A percentile compares a stretch with the other conserved stretches of the same genome.
phyloP scores from a whole-genome alignment of 306 rosid species.

The Prinsepia uniflora region DNA sequence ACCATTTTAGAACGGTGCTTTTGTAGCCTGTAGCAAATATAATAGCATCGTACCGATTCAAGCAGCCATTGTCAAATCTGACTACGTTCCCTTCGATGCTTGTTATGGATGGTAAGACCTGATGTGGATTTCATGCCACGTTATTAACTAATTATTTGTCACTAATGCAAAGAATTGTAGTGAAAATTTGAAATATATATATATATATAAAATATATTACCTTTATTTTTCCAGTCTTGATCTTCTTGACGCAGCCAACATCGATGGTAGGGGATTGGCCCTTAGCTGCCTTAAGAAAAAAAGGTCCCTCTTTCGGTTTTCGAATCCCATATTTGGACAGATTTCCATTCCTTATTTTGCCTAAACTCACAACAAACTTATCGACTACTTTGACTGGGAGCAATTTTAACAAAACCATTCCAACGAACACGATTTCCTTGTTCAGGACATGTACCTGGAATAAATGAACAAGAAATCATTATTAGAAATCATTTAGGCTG shows the following conservation, averaged over 20 bases:
- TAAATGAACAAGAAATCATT: not conserved
- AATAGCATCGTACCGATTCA: slow-evolving; percentile 43
- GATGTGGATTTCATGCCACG: not conserved
- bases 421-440: slow-evolving; percentile 32
- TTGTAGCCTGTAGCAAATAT: slow-evolving; percentile 64
- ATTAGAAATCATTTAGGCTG: too few relatives aligned
- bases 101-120: slow-evolving; percentile 44
- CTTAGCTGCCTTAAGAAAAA: slow-evolving; percentile 24
- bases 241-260: slow-evolving; percentile 43
- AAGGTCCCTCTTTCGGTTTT: slow-evolving; percentile 44
- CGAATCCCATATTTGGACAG: slow-evolving; percentile 33
- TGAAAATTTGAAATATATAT: too few relatives aligned
- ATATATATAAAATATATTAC: slow-evolving; percentile 8
- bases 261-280: slow-evolving; percentile 48
- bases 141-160: not conserved
- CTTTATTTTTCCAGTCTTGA: slow-evolving; percentile 37
- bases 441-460: slow-evolving; percentile 45
- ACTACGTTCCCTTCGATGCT: slow-evolving; percentile 37
- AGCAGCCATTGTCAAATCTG: slow-evolving; percentile 30
- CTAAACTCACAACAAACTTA: not conserved
- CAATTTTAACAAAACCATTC: slow-evolving; percentile 32
- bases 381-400: slow-evolving; percentile 33
- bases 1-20: slow-evolving; percentile 47
- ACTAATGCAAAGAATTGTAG: too few relatives aligned
- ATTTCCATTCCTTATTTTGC: slow-evolving; percentile 28